phyloP scores from a whole-genome alignment of 345 rosid genomes.

The Rhodamnia argentea region DNA sequence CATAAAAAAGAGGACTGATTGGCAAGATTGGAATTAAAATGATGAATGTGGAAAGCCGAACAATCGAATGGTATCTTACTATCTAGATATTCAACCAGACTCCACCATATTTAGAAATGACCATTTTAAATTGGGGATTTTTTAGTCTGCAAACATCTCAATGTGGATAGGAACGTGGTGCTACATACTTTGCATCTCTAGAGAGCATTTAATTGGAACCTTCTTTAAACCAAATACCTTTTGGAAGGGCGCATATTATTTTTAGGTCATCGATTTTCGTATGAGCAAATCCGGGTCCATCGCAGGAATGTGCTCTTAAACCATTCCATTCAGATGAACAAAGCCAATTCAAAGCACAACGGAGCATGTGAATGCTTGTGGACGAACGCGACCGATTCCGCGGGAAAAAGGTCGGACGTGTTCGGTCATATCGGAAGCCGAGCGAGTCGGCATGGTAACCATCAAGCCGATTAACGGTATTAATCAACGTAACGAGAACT shows the following conservation, averaged over 20 bases:
- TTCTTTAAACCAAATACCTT: neutral
- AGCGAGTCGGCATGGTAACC: neutral
- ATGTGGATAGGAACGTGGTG: neutral
- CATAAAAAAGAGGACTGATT: neutral
- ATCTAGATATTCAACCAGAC: neutral
- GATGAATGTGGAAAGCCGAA: neutral
- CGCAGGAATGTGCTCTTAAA: neutral
- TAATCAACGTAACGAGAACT: neutral
- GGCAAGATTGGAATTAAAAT: neutral
- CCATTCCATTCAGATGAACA: neutral
- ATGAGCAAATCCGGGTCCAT: neutral
- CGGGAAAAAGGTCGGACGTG: neutral
- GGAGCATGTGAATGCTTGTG: neutral
- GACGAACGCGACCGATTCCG: neutral
- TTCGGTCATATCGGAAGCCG: neutral
- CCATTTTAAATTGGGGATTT: accelerated
- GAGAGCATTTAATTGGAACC: neutral
- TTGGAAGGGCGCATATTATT: no score
- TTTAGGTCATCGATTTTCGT: neutral
- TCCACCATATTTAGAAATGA: neutral
- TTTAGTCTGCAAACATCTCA: neutral
- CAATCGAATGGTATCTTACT: neutral
- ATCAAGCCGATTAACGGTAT: neutral
- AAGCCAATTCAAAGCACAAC: neutral
- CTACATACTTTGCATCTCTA: neutral